These are phyloP conservation scores for Psilocybe cubensis DNA, from an alignment of 768 basidiomycete species.

Conservation along the genomic window DNA sequence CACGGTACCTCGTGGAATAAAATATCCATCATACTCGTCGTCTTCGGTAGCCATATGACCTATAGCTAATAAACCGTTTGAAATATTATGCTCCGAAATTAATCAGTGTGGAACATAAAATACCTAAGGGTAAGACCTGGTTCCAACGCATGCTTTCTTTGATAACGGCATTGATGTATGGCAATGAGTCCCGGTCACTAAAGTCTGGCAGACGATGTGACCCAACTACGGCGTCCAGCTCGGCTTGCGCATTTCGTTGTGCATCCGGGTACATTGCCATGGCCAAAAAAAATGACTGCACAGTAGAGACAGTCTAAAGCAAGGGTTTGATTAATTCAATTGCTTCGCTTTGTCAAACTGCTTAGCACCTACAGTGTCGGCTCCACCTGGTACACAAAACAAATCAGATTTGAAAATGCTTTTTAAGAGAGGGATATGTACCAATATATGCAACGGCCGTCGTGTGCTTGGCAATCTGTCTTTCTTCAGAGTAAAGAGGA, in stretches of 20 bases:
- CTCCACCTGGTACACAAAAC: constrained; percentile 20
- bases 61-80: too few relatives aligned
- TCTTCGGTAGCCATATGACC: constrained; percentile 15
- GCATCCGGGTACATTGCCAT: constrained; percentile 35
- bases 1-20: constrained; percentile 32
- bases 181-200: constrained; percentile 28
- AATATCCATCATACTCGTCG: constrained; percentile 33
- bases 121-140: too few relatives aligned
- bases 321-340: not conserved
- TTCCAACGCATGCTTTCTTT: constrained; percentile 36
- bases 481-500: too few relatives aligned
- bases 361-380: constrained; percentile 24
- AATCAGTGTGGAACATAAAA: too few relatives aligned
- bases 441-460: constrained; percentile 4
- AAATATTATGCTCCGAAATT: too few relatives aligned
- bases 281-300: constrained; percentile 34
- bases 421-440: not conserved
- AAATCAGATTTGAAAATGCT: not conserved
- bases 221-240: constrained; percentile 39
- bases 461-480: too few relatives aligned
- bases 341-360: not conserved
- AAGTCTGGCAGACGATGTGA: constrained; percentile 35
- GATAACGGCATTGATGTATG: constrained; percentile 35
- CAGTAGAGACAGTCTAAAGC: constrained; percentile 27
- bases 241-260: constrained; percentile 34